Base-by-base conservation (phyloP, 371 early-diverging fungal genomes). In the Mucor lusitanicus region DNA sequence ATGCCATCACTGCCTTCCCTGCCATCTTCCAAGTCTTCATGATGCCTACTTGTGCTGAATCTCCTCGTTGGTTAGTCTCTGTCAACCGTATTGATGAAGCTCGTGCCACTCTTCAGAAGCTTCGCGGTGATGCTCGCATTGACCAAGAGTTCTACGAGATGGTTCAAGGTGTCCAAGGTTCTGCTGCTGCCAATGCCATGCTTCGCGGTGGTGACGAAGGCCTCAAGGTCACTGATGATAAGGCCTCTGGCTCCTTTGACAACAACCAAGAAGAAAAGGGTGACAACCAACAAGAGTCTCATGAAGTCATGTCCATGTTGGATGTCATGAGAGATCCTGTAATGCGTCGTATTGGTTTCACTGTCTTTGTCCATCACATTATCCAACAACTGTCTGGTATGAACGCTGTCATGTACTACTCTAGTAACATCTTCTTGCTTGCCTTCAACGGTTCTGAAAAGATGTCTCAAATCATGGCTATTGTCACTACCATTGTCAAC, bases 321-420 rank as follows among this genome's bases (percentile, higher is more conserved):
- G 68, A 80, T 25, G 65, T 87, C 12, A 75, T 85, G 61, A 69
- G 62, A 17, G 79, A 84, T 40, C 80, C 73, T 30, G 57, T 65
- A 21, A 77, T 81, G 33, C 70, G 80, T 8, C 89, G 90, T 63
- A 75, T 95, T 42, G 84, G 89, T 30, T 19, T 76, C 4, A 78
- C 78, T 23, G 81, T 81, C 30, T 19, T 86, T 27, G 42, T 73
- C 12, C 65, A 84, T 25, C 85, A 87, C 58, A 73, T 75, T 6
- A 68, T 76, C 23, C 97, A 96, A 72, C 95, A 95, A 77, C 75
- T 93, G 15, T 85, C 88, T 15, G 95, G 95, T 32, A 94, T 97
- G 81, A 94, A 95, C 67, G 93, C 90, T 57, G 86, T 92, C 62
- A 80, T 90, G 69, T 87, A 90, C 68, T 96, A 92, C 71, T 94